phyloP scores from a whole-genome alignment of 495 filamentous ascomycete species.

The Tetracladium setigerum region DNA sequence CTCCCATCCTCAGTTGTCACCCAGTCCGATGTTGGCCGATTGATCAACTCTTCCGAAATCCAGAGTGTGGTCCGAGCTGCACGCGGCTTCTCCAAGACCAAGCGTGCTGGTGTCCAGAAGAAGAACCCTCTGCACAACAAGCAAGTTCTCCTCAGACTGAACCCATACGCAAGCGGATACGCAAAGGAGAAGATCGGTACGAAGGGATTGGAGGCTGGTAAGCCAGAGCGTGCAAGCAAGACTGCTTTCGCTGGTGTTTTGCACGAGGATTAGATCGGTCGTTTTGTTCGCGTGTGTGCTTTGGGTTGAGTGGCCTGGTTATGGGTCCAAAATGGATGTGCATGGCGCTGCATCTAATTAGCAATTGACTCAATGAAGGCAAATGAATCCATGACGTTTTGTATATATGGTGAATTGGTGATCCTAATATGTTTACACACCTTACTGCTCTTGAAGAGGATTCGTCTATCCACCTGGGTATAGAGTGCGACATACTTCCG shows the following conservation, averaged over 20 bases:
- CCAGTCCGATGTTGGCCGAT: slow-evolving; percentile 87
- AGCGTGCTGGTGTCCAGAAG: slow-evolving; percentile 90
- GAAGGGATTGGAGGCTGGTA: slow-evolving; percentile 22
- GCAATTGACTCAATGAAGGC: no score
- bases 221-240: slow-evolving; percentile 19
- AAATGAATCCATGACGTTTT: neutral
- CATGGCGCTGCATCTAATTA: slow-evolving; percentile 9
- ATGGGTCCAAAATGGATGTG: slow-evolving; percentile 8
- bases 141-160: slow-evolving; percentile 93
- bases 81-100: slow-evolving; percentile 82
- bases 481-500: no score
- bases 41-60: slow-evolving; percentile 98
- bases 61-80: slow-evolving; percentile 85
- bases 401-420: neutral
- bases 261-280: slow-evolving; percentile 25
- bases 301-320: slow-evolving; percentile 2
- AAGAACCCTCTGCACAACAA: slow-evolving; percentile 99
- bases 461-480: no score
- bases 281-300: slow-evolving; percentile 5
- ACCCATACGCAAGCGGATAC: slow-evolving; percentile 90
- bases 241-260: slow-evolving; percentile 18
- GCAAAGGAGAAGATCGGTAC: slow-evolving; percentile 68
- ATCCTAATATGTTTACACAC: no score
- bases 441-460: no score
- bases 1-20: slow-evolving; percentile 80